These are phyloP conservation scores for Zoysia japonica DNA, from an alignment of 176 grass and related monocot species.

Conservation along the genomic window DNA sequence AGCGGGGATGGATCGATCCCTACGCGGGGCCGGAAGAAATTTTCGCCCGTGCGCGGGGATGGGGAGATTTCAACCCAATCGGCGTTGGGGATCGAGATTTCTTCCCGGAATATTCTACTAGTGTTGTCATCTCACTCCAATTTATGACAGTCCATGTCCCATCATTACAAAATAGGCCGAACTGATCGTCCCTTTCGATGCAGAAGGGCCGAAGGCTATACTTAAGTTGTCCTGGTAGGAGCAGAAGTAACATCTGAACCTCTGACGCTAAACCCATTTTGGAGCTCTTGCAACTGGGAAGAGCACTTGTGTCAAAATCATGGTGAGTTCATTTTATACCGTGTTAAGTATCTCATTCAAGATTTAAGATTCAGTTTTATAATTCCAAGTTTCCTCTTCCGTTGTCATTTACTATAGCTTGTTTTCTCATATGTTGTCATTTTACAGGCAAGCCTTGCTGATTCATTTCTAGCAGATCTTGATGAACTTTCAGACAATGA, in stretches of 20 bases:
- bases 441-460: conserved; percentile 79
- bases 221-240: not conserved
- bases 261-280: not conserved
- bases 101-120: not conserved
- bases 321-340: conserved; percentile 29
- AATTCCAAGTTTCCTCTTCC: not conserved
- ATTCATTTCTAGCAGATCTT: conserved; percentile 95
- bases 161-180: not conserved
- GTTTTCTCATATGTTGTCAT: not conserved
- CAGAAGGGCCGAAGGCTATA: not conserved
- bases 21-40: not conserved
- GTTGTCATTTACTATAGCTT: not conserved
- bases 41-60: not conserved
- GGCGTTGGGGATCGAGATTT: not conserved
- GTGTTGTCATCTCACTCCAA: not conserved
- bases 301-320: not conserved
- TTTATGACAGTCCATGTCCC: not conserved
- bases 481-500: conserved; percentile 90
- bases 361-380: not conserved
- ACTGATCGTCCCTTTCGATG: conserved; percentile 1
- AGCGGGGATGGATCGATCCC: not conserved
- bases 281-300: not conserved
- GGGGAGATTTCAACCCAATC: not conserved
- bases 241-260: not conserved
- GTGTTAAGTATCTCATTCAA: not conserved